Conservation (phyloP, 176 grass and related monocot genomes). For the Zea mays region DNA sequence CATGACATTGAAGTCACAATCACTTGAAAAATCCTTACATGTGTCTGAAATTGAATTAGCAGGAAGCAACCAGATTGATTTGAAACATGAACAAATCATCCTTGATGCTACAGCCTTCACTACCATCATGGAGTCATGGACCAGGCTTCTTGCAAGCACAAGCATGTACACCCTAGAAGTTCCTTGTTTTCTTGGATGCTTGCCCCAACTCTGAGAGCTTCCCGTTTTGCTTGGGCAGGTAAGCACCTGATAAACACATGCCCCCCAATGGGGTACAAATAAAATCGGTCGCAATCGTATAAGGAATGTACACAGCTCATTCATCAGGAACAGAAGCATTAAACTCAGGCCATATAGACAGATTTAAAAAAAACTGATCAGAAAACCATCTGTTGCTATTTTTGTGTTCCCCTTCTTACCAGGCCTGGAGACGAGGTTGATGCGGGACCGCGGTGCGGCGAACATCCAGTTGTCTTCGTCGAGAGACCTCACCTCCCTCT, state of each 20-base stretch:
- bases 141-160: constrained; percentile 15
- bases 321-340: not conserved
- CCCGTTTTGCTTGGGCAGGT: constrained; percentile 50
- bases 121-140: constrained; percentile 3
- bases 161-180: constrained; percentile 39
- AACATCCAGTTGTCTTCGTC: constrained; percentile 96
- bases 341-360: not conserved
- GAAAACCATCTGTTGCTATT: too few relatives aligned
- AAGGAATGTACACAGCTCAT: not conserved
- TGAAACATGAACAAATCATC: not conserved
- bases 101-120: not conserved
- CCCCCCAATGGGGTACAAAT: not conserved
- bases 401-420: constrained; percentile 37
- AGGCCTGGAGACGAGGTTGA: constrained; percentile 71
- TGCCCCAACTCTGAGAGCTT: constrained; percentile 32
- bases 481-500: constrained; percentile 68
- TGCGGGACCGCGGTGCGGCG: constrained; percentile 70
- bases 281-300: not conserved
- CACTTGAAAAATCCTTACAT: constrained; percentile 13
- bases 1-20: not conserved
- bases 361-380: not conserved
- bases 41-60: constrained; percentile 12
- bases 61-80: not conserved
- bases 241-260: constrained; percentile 51
- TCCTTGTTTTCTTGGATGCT: constrained; percentile 58